Evolutionary conservation across 768 basidiomycete genomes (phyloP), one percentile per base, ranked within the genome.

Genomic region (Macrocybe gigantea): DNA sequence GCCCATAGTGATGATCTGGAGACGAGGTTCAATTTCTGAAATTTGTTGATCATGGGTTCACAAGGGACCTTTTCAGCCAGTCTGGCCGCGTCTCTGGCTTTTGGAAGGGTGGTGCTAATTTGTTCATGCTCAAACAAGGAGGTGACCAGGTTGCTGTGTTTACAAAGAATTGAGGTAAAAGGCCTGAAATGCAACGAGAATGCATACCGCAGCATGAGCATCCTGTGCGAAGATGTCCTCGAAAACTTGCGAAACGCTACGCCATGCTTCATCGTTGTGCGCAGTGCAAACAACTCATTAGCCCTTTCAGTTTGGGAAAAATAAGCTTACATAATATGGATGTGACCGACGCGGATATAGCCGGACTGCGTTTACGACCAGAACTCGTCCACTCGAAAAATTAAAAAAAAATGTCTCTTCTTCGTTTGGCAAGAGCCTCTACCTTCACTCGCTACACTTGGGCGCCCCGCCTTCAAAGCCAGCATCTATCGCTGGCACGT

Each of bases 111-210:
- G 5, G 96, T 98, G 64, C 88, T 86, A 62, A 99, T 92, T 61
- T 91, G 88, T 60, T 96, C 92, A 67, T 98, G 93, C 60, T 97
- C 83, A 48, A 99, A 78, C 33, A 98, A 77, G 5, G 93, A 93
- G 22, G 93, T 89, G 52, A 99, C 94, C 45, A 99, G 71, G 66
- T 97, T 97, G 52, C 93, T 95, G 59, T 5, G 34, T 32, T 43
- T 44, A 38, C 14, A 11, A 11, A 38, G 36, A 53, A 49, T 42
- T 41, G 34, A 45, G 15, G 33, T 48, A 10, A 42, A 15, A 40
- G 29, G 11, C 8, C 11, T 10, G 30, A n/a, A 22, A 4, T 4
- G 22, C 22, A 4, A 22, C 4, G 4, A 4, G 22, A 22, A 22
- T 22, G 47, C 76, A 49, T 57, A 94, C 93, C 95, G 77, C 47